Percentiles rank a stretch among this genome's conserved stretches.
Evolutionary conservation across 441 rosid genomes (phyloP).

Genomic region (Geranium incanum): DNA sequence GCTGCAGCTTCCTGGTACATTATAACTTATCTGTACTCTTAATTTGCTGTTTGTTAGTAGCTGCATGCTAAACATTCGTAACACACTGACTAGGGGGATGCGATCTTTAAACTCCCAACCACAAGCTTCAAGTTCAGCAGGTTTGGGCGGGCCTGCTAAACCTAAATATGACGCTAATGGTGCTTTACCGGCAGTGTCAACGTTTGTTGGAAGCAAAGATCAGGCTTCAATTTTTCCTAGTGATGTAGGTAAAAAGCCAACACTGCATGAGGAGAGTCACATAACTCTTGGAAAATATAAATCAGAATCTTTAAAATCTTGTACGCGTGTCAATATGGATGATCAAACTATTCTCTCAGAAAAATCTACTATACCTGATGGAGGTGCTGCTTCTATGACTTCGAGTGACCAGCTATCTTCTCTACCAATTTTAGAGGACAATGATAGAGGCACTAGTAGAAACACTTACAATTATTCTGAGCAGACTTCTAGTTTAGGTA

Average conservation of each 20-base stretch:
- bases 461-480: constrained; percentile 23
- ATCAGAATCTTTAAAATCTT: constrained; percentile 34
- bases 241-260: constrained; percentile 36
- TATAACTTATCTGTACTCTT: constrained; percentile 5
- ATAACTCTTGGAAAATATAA: constrained; percentile 30
- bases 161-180: constrained; percentile 39
- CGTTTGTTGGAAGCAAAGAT: constrained; percentile 37
- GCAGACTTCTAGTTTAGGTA: constrained; percentile 24
- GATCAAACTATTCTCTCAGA: constrained; percentile 24
- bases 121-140: constrained; percentile 30
- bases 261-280: constrained; percentile 40
- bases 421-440: constrained; percentile 27
- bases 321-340: constrained; percentile 30
- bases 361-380: constrained; percentile 30
- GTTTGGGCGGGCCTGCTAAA: constrained; percentile 45
- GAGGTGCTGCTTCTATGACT: constrained; percentile 21
- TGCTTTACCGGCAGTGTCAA: constrained; percentile 33
- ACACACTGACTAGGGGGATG: constrained; percentile 55
- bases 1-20: constrained; percentile 85
- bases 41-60: background rate
- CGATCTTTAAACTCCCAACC: constrained; percentile 46
- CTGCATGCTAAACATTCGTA: constrained; percentile 20
- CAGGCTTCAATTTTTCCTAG: constrained; percentile 30
- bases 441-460: constrained; percentile 27
- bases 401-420: constrained; percentile 28